Base-by-base conservation (phyloP, 2,329 filamentous ascomycete genomes). In the Aspergillus aculeatus region DNA sequence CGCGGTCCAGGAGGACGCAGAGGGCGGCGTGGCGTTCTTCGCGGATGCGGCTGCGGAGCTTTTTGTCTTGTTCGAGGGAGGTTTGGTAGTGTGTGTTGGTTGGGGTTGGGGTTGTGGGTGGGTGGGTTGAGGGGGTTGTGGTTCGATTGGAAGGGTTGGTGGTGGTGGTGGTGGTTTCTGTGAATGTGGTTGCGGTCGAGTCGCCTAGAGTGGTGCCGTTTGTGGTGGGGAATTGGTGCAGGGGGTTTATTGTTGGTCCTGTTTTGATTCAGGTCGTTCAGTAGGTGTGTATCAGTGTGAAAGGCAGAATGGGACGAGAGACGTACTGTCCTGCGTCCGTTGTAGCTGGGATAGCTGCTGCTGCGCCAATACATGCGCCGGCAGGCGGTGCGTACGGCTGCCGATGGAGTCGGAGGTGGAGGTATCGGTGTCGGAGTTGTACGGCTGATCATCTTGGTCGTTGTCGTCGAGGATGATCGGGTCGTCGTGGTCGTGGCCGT, bases 11-110 rank as follows among this genome's bases (percentile, higher is more conserved):
- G 5, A 78, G 61, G 9, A 78, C 70, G n/a, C 69, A 71, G 14
- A 78, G 68, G 2, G 75, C 72, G 3, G 73, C 73, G 47, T 77
- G 72, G 32, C 74, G 69, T 47, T 73, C 72, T 51, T 77, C 75
- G 35, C 73, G 70, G 21, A 67, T 62, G 11, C 57, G 67, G 21
- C 61, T 69, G 58, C 63, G 67, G 56, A 62, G 61, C 50, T 60
- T 71, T 54, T 61, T 65, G 32, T 66, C 65, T 48, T 65, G 65
- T 32, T 66, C 63, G 16, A 59, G 49, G 50, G 64, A 56, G 1
- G 61, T 62, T 49, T 64, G 63, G 58, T 64, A 61, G 56, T 23
- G 29, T 9, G 26, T 29, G 32, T 12, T 32, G 6, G 31, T 35
- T 12, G 32, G 4, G 14, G 4, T 35, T 29, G 26, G 9, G 26